Conservation (phyloP, 2,329 filamentous ascomycete genomes). For the Verticillium isaacii region DNA sequence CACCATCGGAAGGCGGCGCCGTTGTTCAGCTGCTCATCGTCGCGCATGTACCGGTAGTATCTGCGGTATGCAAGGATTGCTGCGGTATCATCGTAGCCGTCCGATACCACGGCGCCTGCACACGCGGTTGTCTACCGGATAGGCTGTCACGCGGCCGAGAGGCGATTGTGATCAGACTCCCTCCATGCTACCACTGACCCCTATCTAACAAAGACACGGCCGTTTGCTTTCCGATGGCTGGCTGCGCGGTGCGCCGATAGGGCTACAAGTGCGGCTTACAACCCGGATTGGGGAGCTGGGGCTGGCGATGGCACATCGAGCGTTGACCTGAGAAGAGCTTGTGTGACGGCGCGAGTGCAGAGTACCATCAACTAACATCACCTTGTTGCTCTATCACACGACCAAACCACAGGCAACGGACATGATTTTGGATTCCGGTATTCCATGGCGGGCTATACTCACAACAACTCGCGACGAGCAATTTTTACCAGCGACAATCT, state of each 20-base stretch:
- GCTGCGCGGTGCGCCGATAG: background rate
- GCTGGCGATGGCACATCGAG: background rate
- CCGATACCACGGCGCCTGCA: background rate
- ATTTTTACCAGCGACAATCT: too few species aligned
- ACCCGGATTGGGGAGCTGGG: background rate
- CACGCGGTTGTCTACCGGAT: background rate
- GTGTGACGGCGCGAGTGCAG: background rate
- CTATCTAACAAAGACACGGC: background rate
- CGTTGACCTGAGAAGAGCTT: background rate
- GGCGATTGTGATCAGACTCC: background rate
- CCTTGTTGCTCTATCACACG: background rate
- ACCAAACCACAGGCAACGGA: background rate
- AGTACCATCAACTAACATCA: background rate
- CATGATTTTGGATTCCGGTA: too few species aligned
- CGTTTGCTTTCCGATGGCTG: background rate
- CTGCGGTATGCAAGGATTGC: background rate
- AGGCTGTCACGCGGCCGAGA: background rate
- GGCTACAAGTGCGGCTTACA: background rate
- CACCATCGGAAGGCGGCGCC: background rate
- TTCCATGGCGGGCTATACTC: too few species aligned
- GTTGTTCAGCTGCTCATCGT: background rate
- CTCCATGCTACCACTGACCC: background rate
- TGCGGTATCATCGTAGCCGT: background rate
- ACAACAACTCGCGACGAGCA: too few species aligned
- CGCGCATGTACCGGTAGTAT: background rate